Base-by-base conservation (phyloP, 495 filamentous ascomycete species). In the Penicillium arizonense region DNA sequence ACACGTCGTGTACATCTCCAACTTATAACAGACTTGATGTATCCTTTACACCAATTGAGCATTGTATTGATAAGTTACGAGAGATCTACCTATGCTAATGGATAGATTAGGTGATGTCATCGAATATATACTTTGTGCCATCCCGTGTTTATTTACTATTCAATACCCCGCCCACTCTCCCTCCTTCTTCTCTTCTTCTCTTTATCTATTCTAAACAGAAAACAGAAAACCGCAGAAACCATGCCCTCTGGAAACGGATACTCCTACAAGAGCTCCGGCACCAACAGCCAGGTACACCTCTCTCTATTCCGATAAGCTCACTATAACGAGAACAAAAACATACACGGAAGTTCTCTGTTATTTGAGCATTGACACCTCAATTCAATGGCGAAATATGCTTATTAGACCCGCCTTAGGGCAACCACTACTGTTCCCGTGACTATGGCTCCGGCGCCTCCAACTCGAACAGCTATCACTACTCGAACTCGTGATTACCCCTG, bases 351-450 rank as follows among this genome's bases (percentile, higher is more conserved):
- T 7, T 30, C 7, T 30, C 4, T 9, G 9, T 30, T 6, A 30
- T 9, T 3, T 30, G 28, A 30, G 28, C 28, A 10, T 30, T 9
- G 7, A 4, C 6, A 30, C 7, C 5, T 30, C 28, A 30, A 10
- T 30, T 0, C 0, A 9, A 30, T 30, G 2, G 28, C 28, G 9
- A 30, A 0, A 30, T 24, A 13, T 42, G 18, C 39, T 42, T 4
- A 13, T 42, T 21, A 24, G 1, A 1, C 7, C 5, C 34, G 28
- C 41, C 12, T 13, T 55, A 80, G 74, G 76, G 77, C 38, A 80
- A 81, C 59, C 76, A 78, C 64, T 80, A 72, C 50, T 77, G 75
- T 61, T 55, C 64, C 37, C 70, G 77, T 24, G 77, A 81, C 59
- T 80, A 78, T 52, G 75, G 75, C 20, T 62, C 49, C 36, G 54